Base-by-base conservation (phyloP, 345 rosid species). In the Citrus australasica region DNA sequence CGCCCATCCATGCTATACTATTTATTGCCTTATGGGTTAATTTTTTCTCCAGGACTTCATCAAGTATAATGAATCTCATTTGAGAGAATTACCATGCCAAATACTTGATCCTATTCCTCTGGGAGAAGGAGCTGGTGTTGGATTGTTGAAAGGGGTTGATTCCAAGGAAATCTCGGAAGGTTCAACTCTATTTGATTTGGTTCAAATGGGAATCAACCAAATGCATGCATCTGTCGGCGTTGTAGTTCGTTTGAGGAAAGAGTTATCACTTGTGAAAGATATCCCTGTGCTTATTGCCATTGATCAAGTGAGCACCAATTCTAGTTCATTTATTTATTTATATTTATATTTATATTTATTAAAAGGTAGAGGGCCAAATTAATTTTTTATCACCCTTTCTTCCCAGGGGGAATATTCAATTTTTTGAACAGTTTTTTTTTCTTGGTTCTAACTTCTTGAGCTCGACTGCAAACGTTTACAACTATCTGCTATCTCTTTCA, bases 101-200 rank as follows among this genome's bases (percentile, higher is more conserved):
- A 87, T 91, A 56, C 80, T 75, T 75, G 95, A 91, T 82, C 94
- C 98, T 77, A 86, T 94, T 69, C 90, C 89, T 53, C 84, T 94
- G 75, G 98, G 99, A 81, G 98, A 96, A 75, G 97, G 98, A 58
- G 94, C 93, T 35, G 99, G 98, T 67, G 90, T 92, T 79, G 99
- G 99, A 76, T 85, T 75, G 85, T 84, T 90, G 97, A 92, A 94
- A 86, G 98, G 94, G 67, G 88, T 83, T 9, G 90, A 90, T 66
- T 86, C 86, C 72, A 83, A 92, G 89, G 82, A 83, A 40, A 75
- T 94, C 68, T 87, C 95, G 28, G 91, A 89, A 85, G 91, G 90
- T 59, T 86, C 98, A 81, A 90, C 87, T 59, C 81, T 96, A 66
- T 88, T 85, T 86, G 97, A 93, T 83, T 83, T 95, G 82, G 88